Conservation (phyloP, 257 asterid genomes). For the Ehretia macrophylla region DNA sequence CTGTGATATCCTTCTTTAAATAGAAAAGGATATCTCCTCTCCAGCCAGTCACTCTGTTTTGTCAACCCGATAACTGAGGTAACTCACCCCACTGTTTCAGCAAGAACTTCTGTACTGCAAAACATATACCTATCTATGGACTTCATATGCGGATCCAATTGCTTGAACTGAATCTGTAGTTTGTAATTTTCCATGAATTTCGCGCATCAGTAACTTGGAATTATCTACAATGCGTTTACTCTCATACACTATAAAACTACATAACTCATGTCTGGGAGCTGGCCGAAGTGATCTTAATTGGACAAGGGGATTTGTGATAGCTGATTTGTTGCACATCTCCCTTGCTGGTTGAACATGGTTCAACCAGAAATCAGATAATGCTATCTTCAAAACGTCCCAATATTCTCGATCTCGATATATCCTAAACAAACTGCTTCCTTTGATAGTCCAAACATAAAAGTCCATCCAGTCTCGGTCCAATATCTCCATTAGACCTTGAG, state of each 20-base stretch:
- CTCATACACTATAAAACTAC: slow-evolving; percentile 30
- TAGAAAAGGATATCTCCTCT: no score
- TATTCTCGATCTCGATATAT: slow-evolving; percentile 53
- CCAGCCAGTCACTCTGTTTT: no score
- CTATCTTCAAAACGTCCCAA: slow-evolving; percentile 54
- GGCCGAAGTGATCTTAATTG: slow-evolving; percentile 50
- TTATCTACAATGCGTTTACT: slow-evolving; percentile 51
- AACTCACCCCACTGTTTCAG: no score
- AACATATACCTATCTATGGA: neutral
- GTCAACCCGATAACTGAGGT: no score
- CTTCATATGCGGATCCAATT: neutral
- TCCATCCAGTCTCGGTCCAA: slow-evolving; percentile 88
- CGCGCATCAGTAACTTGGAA: slow-evolving; percentile 53
- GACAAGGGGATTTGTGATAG: slow-evolving; percentile 46
- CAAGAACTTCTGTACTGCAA: neutral
- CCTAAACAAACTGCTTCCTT: slow-evolving; percentile 82
- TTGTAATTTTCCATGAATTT: slow-evolving; percentile 46
- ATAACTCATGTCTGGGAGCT: slow-evolving; percentile 55
- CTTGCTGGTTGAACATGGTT: slow-evolving; percentile 80
- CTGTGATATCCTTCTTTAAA: no score
- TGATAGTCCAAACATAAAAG: slow-evolving; percentile 65
- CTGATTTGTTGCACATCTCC: slow-evolving; percentile 35
- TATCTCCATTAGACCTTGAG: slow-evolving; percentile 92
- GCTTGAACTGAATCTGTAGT: neutral
- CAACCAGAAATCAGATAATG: slow-evolving; percentile 94